Evolutionary conservation across 2,329 filamentous ascomycete genomes (phyloP).

Genomic region (Emmonsiellopsis sp.): DNA sequence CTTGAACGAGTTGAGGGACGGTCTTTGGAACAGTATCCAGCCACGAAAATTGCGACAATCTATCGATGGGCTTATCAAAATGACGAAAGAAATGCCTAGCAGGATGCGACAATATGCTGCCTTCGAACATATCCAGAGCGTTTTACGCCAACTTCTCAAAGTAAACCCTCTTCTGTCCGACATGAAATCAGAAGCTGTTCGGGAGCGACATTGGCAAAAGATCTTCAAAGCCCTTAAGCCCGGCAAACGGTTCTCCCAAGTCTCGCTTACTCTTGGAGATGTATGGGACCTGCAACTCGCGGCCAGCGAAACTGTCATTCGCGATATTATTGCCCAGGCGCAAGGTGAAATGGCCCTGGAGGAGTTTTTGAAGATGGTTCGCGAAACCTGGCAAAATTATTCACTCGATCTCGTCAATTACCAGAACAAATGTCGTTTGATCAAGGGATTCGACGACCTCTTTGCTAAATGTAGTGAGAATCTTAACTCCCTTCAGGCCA

Average conservation of each 20-base stretch:
- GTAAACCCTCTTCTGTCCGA: conserved; percentile 82
- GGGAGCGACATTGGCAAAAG: conserved; percentile 93
- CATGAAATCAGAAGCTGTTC: conserved; percentile 90
- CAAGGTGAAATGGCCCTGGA: conserved; percentile 98
- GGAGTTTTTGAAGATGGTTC: conserved; percentile 92
- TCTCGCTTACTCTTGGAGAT: conserved; percentile 93
- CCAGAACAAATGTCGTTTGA: conserved; percentile 94
- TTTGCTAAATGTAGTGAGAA: conserved; percentile 99
- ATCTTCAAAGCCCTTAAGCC: conserved; percentile 95
- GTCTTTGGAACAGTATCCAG: conserved; percentile 89
- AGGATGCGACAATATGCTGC: conserved; percentile 98
- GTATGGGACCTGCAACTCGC: conserved; percentile 95
- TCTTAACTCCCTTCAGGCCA: conserved; percentile 91
- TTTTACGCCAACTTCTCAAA: conserved; percentile 79
- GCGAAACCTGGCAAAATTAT: conserved; percentile 95
- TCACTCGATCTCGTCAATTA: conserved; percentile 91
- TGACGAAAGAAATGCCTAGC: conserved; percentile 98
- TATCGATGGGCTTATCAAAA: conserved; percentile 87
- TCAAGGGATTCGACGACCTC: conserved; percentile 94
- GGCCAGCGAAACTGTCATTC: conserved; percentile 76
- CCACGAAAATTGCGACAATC: conserved; percentile 84
- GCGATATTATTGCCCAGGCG: conserved; percentile 88
- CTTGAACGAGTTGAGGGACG: conserved; percentile 85
- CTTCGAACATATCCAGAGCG: conserved; percentile 96
- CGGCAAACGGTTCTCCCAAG: conserved; percentile 83